Conservation (phyloP, 2,329 filamentous ascomycete species). For the Trichoderma sp. region DNA sequence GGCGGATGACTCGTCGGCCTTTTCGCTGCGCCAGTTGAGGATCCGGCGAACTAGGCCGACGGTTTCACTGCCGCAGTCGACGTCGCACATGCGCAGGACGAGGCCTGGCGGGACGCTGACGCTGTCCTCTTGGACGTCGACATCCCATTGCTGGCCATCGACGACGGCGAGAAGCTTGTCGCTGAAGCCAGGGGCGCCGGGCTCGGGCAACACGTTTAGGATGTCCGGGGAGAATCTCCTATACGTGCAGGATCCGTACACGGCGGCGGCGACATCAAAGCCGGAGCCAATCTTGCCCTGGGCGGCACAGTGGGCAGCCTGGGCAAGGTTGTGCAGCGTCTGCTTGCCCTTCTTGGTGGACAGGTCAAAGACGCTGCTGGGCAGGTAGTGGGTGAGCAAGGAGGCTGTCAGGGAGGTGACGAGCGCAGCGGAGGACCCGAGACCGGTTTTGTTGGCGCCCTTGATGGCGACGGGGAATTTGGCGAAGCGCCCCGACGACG, state of each 20-base stretch:
- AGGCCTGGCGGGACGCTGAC: slow-evolving; percentile 73
- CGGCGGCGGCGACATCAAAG: slow-evolving; percentile 91
- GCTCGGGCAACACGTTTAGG: slow-evolving; percentile 66
- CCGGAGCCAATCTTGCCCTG: slow-evolving; percentile 96
- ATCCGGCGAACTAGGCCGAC: slow-evolving; percentile 96
- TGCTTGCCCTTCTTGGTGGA: slow-evolving; percentile 53
- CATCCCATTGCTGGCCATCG: slow-evolving; percentile 74
- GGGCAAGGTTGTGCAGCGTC: slow-evolving; percentile 86
- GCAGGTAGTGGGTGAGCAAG: slow-evolving; percentile 74
- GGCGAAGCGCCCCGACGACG: slow-evolving; percentile 61
- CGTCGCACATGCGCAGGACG: slow-evolving; percentile 88
- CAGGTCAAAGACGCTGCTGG: slow-evolving; percentile 58
- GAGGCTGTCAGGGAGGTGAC: slow-evolving; percentile 84
- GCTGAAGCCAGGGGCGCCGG: slow-evolving; percentile 67
- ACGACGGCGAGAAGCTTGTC: slow-evolving; percentile 65
- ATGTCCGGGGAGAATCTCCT: slow-evolving; percentile 85
- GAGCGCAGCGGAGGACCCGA: slow-evolving; percentile 91
- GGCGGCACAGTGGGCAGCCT: slow-evolving; percentile 90
- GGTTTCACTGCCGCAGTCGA: slow-evolving; percentile 90
- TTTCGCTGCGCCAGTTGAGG: slow-evolving; percentile 72
- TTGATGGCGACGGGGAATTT: slow-evolving; percentile 75
- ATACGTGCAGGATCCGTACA: slow-evolving; percentile 90
- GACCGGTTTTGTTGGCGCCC: slow-evolving; percentile 89
- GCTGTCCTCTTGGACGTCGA: slow-evolving; percentile 68
- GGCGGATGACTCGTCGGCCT: slow-evolving; percentile 62